Evolutionary conservation across 345 rosid genomes (phyloP), one percentile per base, ranked within the genome.

Genomic region (Eucalyptus erythrocorys): DNA sequence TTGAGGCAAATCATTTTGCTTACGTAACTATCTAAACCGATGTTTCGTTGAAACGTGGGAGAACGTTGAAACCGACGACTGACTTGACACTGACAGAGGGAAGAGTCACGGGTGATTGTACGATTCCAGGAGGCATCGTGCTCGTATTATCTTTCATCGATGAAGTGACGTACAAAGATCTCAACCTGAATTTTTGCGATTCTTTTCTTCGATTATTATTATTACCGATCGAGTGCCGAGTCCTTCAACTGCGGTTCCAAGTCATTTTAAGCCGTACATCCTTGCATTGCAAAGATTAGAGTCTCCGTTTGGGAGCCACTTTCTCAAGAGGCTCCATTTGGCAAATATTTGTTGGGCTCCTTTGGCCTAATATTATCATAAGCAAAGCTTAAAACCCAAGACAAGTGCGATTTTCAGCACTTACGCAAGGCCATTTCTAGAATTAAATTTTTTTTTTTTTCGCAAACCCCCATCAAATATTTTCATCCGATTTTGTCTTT

Each of bases 361-460:
- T 53, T 53, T 53, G 57, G 11, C 57, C 57, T 19, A 53, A 21
- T 21, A 22, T 53, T 53, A 22, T 21, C 5, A 0, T 19, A 19
- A 11, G 24, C 26, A 21, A 53, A 53, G 59, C 10, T 53, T 5
- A 53, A 21, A 50, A 16, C 53, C 1, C 53, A 50, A 50, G 21
- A 50, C 4, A 16, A 16, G 0, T 16, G 16, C 16, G 53, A 0
- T 2, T 21, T 53, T 53, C 11, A 53, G 0, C 2, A 53, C 10
- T 53, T 8, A 10, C 0, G 1, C 3, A 53, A 53, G 26, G 26
- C 4, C 10, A 53, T 3, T 53, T 53, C 0, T 21, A 53, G 1
- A 53, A 53, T 22, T 53, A 53, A 53, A 21, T 21, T 3, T 2
- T 2, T 7, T 21, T 53, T 53, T 48, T 49, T 16, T 50, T 50